A percentile compares a stretch with the other conserved stretches of the same genome.
Evolutionary conservation across 768 basidiomycete species (phyloP).

Genomic region (Mycena venus): DNA sequence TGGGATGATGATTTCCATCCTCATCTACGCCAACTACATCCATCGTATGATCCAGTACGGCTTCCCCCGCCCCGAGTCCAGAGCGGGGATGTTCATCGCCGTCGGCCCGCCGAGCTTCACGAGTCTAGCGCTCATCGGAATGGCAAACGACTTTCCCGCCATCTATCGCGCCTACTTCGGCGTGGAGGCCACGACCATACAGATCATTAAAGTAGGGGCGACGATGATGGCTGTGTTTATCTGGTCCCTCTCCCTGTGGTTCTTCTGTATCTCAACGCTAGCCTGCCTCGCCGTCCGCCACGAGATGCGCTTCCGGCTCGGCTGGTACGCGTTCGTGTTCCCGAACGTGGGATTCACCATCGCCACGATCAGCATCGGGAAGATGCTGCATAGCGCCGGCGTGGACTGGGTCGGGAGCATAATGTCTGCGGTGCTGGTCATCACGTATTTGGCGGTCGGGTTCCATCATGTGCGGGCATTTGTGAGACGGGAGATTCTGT

Average conservation of each 20-base stretch:
- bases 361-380: not conserved
- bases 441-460: not conserved
- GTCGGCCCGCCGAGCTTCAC: slow-evolving; percentile 11
- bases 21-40: slow-evolving; percentile 12
- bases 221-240: not conserved
- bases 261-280: not conserved
- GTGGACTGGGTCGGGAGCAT: not conserved
- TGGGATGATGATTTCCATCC: slow-evolving; percentile 1
- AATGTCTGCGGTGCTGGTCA: not conserved
- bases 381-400: not conserved
- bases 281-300: not conserved
- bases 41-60: slow-evolving; percentile 9
- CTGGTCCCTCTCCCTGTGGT: slow-evolving; percentile 2
- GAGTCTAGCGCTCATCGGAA: slow-evolving; percentile 4
- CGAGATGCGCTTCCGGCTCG: not conserved
- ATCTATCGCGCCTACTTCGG: not conserved
- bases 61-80: not conserved
- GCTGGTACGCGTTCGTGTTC: slow-evolving; percentile 14
- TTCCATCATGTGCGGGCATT: not conserved
- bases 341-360: slow-evolving; percentile 16
- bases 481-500: not conserved
- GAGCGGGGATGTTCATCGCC: slow-evolving; percentile 12
- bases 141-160: slow-evolving; percentile 9
- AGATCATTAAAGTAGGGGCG: not conserved
- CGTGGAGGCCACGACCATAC: not conserved